Percentiles rank a stretch among this genome's conserved stretches.
Conservation (phyloP, 108 stramenopile genomes). For the Conticribra weissflogii region DNA sequence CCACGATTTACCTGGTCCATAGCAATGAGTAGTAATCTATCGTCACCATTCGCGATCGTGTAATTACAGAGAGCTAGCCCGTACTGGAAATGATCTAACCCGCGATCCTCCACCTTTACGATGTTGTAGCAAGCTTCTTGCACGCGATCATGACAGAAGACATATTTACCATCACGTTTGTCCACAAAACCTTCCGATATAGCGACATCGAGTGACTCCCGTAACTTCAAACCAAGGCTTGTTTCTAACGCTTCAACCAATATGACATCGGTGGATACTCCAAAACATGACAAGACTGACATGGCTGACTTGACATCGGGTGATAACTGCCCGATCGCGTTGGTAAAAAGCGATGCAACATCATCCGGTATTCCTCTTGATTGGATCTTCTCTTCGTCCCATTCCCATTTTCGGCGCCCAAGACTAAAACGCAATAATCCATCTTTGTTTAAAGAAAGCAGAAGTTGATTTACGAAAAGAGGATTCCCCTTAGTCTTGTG, state of each 20-base stretch:
- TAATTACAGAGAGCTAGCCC: not conserved
- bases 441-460: constrained; percentile 6
- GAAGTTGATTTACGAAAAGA: constrained; percentile 11
- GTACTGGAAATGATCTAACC: constrained; percentile 15
- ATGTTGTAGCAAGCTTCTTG: constrained; percentile 30
- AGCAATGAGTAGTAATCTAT: constrained; percentile 9
- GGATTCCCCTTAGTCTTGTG: too few relatives aligned
- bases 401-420: constrained; percentile 20
- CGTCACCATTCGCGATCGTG: not conserved
- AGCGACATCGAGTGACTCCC: constrained; percentile 11
- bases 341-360: constrained; percentile 6
- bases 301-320: constrained; percentile 9
- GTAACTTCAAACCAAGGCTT: not conserved
- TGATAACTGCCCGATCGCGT: constrained; percentile 1
- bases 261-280: not conserved
- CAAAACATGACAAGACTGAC: constrained; percentile 7
- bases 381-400: constrained; percentile 19
- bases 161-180: constrained; percentile 12
- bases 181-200: constrained; percentile 24
- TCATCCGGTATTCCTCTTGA: constrained; percentile 19
- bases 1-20: constrained; percentile 16
- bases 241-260: constrained; percentile 5
- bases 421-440: constrained; percentile 8
- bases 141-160: constrained; percentile 23
- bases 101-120: constrained; percentile 10